Evolutionary conservation across 345 rosid genomes (phyloP).

Genomic region (Geranium brycei): DNA sequence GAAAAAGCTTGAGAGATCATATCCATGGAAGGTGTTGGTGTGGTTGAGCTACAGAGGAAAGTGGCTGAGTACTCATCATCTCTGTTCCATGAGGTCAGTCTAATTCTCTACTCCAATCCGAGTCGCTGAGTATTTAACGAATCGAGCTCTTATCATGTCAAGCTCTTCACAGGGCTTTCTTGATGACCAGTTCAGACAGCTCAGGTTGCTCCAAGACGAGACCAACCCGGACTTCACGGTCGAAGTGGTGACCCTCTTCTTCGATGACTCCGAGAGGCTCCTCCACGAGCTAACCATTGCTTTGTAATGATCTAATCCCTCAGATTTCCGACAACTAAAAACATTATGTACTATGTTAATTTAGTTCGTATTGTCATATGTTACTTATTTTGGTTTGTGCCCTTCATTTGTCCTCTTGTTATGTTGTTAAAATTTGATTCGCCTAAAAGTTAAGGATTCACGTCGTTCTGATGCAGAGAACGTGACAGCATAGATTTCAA

Average conservation of each 20-base stretch:
- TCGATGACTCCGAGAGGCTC: slow-evolving; percentile 44
- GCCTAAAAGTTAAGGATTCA: no score
- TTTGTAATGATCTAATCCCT: slow-evolving; percentile 19
- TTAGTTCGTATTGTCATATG: background rate
- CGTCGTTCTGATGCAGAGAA: slow-evolving; percentile 13
- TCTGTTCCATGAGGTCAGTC: no score
- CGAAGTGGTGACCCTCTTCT: slow-evolving; percentile 51
- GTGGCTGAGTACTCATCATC: no score
- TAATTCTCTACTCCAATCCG: no score
- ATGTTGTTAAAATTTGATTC: no score
- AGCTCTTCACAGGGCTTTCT: slow-evolving; percentile 26
- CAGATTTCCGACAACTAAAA: background rate
- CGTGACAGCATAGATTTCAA: slow-evolving; percentile 31
- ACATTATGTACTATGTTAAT: background rate
- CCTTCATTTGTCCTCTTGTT: no score
- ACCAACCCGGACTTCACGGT: slow-evolving; percentile 48
- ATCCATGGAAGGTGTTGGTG: no score
- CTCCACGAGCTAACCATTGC: slow-evolving; percentile 34
- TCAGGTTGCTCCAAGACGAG: slow-evolving; percentile 51
- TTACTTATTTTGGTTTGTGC: no score
- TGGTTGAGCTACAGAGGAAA: no score
- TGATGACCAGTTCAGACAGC: slow-evolving; percentile 51
- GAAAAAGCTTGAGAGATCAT: no score
- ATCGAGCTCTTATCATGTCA: no score
- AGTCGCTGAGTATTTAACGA: no score